A percentile compares a stretch with the other conserved stretches of the same genome.
Evolutionary conservation across 495 filamentous ascomycete species (phyloP).

Genomic region (Penicillium flavigenum): DNA sequence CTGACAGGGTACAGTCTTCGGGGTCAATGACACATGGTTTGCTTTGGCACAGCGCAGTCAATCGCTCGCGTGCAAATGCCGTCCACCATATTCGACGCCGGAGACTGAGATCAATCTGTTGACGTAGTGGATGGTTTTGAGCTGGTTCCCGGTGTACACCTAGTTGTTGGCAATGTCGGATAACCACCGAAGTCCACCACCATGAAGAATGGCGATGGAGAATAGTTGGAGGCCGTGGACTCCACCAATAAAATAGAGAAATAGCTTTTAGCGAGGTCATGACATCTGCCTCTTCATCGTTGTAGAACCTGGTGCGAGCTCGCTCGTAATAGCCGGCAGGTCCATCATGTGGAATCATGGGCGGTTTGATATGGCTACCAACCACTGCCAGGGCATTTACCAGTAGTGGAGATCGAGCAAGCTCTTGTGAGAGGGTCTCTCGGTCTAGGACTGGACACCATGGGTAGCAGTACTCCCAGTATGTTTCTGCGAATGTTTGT

Average conservation of each 20-base stretch:
- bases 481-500: slow-evolving; percentile 39
- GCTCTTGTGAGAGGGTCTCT: slow-evolving; percentile 24
- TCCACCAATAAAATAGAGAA: slow-evolving; percentile 42
- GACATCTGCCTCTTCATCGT: slow-evolving; percentile 33
- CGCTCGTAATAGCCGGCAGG: slow-evolving; percentile 35
- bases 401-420: slow-evolving; percentile 31
- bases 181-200: slow-evolving; percentile 42
- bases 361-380: slow-evolving; percentile 35
- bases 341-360: slow-evolving; percentile 34
- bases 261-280: slow-evolving; percentile 32
- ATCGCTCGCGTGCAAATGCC: slow-evolving; percentile 37
- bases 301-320: slow-evolving; percentile 32
- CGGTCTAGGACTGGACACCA: slow-evolving; percentile 39
- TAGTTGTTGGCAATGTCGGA: slow-evolving; percentile 38
- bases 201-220: slow-evolving; percentile 39
- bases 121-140: slow-evolving; percentile 12
- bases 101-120: slow-evolving; percentile 25
- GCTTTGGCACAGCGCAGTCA: slow-evolving; percentile 37
- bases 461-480: slow-evolving; percentile 33
- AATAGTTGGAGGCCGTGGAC: slow-evolving; percentile 30
- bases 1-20: slow-evolving; percentile 33
- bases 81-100: slow-evolving; percentile 42
- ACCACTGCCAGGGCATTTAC: slow-evolving; percentile 38
- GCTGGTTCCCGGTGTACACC: slow-evolving; percentile 34
- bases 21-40: slow-evolving; percentile 39